These are phyloP conservation scores for Exutisphaerella laricina DNA, from an alignment of 2,329 filamentous ascomycete species.

Conservation along the genomic window DNA sequence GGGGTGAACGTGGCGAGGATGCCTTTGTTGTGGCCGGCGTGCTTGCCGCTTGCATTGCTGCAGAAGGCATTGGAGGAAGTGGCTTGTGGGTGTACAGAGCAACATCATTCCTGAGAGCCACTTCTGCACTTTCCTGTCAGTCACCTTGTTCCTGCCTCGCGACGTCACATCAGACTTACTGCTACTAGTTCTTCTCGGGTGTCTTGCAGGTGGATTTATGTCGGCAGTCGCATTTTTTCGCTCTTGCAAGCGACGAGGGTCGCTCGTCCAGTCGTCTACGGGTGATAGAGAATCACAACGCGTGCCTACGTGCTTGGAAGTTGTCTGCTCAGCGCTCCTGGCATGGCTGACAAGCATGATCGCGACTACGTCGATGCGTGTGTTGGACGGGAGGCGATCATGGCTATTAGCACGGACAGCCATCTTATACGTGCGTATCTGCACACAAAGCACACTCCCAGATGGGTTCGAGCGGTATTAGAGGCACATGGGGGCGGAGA, in stretches of 20 bases:
- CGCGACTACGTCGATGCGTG: slow-evolving; percentile 19
- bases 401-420: slow-evolving; percentile 5
- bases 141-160: not conserved
- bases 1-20: slow-evolving; percentile 25
- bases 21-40: slow-evolving; percentile 12
- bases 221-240: no score
- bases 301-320: no score
- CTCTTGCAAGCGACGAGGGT: no score
- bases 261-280: no score
- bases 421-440: slow-evolving; percentile 5
- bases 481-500: not conserved
- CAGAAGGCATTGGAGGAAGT: not conserved
- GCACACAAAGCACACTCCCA: no score
- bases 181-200: no score
- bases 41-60: slow-evolving; percentile 10
- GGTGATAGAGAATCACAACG: no score
- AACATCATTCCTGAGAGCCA: not conserved
- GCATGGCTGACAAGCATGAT: slow-evolving; percentile 11
- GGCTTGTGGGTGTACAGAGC: not conserved
- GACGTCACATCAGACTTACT: no score
- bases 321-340: no score
- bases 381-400: slow-evolving; percentile 7
- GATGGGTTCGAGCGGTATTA: not conserved
- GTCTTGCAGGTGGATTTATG: no score
- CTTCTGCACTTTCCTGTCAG: not conserved